Conservation (phyloP, 129 eudicot genomes). For the Apium graveolens region DNA sequence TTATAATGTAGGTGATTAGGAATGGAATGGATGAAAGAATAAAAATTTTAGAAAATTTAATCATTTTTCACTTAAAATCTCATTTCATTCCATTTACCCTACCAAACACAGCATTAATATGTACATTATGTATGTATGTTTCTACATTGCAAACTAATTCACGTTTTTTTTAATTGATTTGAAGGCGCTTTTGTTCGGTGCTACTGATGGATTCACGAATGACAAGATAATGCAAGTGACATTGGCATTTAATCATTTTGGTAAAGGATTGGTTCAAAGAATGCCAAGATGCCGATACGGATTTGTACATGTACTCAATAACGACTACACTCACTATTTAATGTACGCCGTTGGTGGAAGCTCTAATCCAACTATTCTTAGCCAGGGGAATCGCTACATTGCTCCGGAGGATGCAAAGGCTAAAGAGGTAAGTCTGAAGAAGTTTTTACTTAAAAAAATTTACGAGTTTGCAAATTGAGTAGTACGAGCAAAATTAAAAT, state of each 20-base stretch:
- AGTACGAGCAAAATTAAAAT: background rate
- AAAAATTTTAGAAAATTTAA: no score
- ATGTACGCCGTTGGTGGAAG: conserved; percentile 71
- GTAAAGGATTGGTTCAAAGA: conserved; percentile 49
- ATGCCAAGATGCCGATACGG: conserved; percentile 61
- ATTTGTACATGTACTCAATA: conserved; percentile 50
- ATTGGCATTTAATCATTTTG: conserved; percentile 53
- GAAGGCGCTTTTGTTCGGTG: conserved; percentile 36
- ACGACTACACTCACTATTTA: conserved; percentile 54
- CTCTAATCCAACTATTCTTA: conserved; percentile 43
- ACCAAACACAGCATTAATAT: no score
- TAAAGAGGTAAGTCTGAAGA: conserved; percentile 39
- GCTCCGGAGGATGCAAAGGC: conserved; percentile 39
- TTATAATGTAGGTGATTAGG: no score
- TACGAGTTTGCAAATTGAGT: background rate
- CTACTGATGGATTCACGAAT: conserved; percentile 25
- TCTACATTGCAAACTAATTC: background rate
- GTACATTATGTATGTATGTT: background rate
- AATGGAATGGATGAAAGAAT: no score
- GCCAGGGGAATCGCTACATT: conserved; percentile 56
- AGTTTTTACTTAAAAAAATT: no score
- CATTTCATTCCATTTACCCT: no score
- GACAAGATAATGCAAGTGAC: conserved; percentile 53
- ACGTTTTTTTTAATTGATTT: background rate
- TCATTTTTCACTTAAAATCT: no score